A percentile compares a stretch with the other conserved stretches of the same genome.
Evolutionary conservation across 2,329 filamentous ascomycete species (phyloP).

Genomic region (Chaetomiaceae sp.): DNA sequence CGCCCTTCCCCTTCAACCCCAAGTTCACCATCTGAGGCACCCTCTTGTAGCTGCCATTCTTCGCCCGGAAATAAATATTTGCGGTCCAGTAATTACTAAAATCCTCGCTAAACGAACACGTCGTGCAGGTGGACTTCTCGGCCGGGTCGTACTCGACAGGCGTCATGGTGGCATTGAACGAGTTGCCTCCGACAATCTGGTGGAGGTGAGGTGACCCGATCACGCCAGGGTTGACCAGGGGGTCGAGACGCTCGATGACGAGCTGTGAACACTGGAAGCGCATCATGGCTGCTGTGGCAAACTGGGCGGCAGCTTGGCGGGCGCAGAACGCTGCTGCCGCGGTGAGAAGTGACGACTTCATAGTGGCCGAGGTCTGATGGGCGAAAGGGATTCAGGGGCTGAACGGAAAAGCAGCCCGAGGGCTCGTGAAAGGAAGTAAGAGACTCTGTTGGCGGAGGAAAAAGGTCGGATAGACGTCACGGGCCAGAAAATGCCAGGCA

Average conservation of each 20-base stretch:
- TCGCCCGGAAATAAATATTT: constrained; percentile 21
- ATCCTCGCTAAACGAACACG: constrained; percentile 23
- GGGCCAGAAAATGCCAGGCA: too few relatives aligned
- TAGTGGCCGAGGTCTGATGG: too few relatives aligned
- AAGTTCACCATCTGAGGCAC: constrained; percentile 11
- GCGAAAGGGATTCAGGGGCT: too few relatives aligned
- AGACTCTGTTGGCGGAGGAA: too few relatives aligned
- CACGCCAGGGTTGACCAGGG: constrained; percentile 20
- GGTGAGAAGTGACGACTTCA: not conserved
- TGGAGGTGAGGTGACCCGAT: constrained; percentile 22
- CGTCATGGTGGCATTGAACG: constrained; percentile 23
- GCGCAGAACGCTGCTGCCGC: constrained; percentile 12
- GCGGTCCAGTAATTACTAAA: constrained; percentile 27
- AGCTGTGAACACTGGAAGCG: constrained; percentile 28
- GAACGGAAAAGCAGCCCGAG: too few relatives aligned
- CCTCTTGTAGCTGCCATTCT: constrained; percentile 21
- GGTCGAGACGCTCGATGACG: constrained; percentile 28
- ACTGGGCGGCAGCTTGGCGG: constrained; percentile 6
- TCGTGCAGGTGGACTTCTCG: constrained; percentile 18
- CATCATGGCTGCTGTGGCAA: constrained; percentile 20
- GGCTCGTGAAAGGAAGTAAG: too few relatives aligned
- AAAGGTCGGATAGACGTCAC: too few relatives aligned
- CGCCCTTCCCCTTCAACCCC: constrained; percentile 16
- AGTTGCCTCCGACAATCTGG: constrained; percentile 24
- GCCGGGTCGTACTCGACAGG: constrained; percentile 16